Conservation (phyloP, 1,139 yeast species). For the Zhuliangozyma parablackwelliae region DNA sequence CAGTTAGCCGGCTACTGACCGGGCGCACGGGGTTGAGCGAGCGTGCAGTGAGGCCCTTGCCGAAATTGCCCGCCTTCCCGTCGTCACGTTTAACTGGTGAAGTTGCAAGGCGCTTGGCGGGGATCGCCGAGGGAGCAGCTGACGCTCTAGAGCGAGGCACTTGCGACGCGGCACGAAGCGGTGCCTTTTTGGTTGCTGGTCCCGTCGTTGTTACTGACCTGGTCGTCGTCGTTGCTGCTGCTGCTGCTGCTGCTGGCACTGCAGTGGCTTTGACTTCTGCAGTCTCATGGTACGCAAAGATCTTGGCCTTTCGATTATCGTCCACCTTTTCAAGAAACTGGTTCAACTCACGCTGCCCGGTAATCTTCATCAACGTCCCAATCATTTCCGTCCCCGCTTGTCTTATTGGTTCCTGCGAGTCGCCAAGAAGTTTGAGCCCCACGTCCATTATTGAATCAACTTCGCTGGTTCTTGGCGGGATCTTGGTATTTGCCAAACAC, state of each 20-base stretch:
- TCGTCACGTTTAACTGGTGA: conserved; percentile 55
- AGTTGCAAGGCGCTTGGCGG: conserved; percentile 62
- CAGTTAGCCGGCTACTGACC: background rate
- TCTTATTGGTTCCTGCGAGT: conserved; percentile 83
- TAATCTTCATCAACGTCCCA: conserved; percentile 78
- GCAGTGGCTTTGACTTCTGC: conserved; percentile 50
- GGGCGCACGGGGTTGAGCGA: conserved; percentile 21
- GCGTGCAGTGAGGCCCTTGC: conserved; percentile 37
- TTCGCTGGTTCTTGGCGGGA: conserved; percentile 50
- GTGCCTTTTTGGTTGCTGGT: conserved; percentile 1
- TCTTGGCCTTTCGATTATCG: conserved; percentile 65
- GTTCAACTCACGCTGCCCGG: conserved; percentile 67
- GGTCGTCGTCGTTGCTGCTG: conserved; percentile 5
- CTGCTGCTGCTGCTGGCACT: conserved; percentile 5
- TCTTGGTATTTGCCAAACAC: conserved; percentile 51
- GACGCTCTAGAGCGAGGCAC: too few relatives aligned
- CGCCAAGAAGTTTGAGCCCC: conserved; percentile 62
- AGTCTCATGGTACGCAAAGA: conserved; percentile 52
- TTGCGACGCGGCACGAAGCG: too few relatives aligned
- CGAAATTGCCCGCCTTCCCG: conserved; percentile 25
- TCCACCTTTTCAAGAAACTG: conserved; percentile 65
- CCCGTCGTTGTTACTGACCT: background rate
- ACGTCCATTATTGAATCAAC: conserved; percentile 53
- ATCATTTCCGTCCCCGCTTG: conserved; percentile 73
- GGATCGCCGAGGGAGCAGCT: conserved; percentile 31